Base-by-base conservation (phyloP, 1,284 basidiomycete genomes). In the Leccinum cinnamomeum region DNA sequence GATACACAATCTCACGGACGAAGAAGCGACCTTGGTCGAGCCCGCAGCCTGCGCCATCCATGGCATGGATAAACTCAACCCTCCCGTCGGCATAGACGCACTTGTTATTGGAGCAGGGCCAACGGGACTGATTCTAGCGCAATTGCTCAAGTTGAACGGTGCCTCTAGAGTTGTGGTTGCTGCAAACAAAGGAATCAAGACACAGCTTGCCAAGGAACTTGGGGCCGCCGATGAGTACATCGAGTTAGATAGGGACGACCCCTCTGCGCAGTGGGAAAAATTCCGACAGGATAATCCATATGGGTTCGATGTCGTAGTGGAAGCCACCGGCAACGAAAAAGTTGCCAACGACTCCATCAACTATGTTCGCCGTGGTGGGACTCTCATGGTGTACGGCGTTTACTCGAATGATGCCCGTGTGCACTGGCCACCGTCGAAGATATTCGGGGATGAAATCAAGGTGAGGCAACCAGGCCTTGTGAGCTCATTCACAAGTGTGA, bases 1-100 rank as follows among this genome's bases (percentile, higher is more conserved):
- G 76, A 89, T 94, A 74, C 73, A 88, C 67, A 93, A 93, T 77
- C 81, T 94, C 50, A 83, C 86, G 10, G 91, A 93, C 69, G 88
- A 91, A 75, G 91, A 95, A 71, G 89, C 92, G 1, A 93, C 90
- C 4, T 82, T 94, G 35, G 79, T 94, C 46, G 92, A 95, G 76
- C 92, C 92, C 12, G 89, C 92, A 4, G 87, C 91, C 33, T 95
- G 92, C 74, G 92, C 92, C 14, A 84, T 95, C 59, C 91, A 94
- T 76, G 92, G 92, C 16, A 82, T 93, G 63, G 92, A 94, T 79
- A 91, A 91, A 74, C 82, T 95, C 59, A 81, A 83, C 60, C 84
- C 89, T 53, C 82, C 87, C 12, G 88, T 92, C 64, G 92, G 93
- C 51, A 79, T 88, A 55, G 88, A 91, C 62, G 89, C 86, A 7